Conservation (phyloP, 768 basidiomycete genomes). For the Hygrophoropsis aurantiaca region DNA sequence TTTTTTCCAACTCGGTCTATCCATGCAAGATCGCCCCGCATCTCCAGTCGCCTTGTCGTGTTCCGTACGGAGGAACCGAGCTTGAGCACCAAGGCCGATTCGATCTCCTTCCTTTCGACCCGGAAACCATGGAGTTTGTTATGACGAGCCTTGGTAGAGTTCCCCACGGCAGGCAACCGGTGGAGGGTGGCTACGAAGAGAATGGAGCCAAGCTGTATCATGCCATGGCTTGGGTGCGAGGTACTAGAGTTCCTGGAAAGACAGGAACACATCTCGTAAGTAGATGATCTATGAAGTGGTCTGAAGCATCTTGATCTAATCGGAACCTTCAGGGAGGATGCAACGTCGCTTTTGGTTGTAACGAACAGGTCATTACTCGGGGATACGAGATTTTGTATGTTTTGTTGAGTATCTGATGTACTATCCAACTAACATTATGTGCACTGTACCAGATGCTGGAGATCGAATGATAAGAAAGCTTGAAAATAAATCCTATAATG, state of each 20-base stretch:
- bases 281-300: slow-evolving; percentile 3
- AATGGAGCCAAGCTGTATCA: slow-evolving; percentile 67
- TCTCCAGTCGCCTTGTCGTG: slow-evolving; percentile 50
- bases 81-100: slow-evolving; percentile 62
- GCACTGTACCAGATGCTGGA: slow-evolving; percentile 39
- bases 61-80: slow-evolving; percentile 67
- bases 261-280: slow-evolving; percentile 67
- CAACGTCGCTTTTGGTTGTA: slow-evolving; percentile 38
- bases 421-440: slow-evolving; percentile 4
- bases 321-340: slow-evolving; percentile 35
- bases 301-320: background rate
- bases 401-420: background rate
- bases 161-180: slow-evolving; percentile 54
- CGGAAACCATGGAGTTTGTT: slow-evolving; percentile 74
- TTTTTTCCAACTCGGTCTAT: slow-evolving; percentile 66
- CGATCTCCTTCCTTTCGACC: slow-evolving; percentile 72
- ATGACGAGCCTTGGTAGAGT: slow-evolving; percentile 57
- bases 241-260: slow-evolving; percentile 70
- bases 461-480: too few species aligned
- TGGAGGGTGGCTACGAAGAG: slow-evolving; percentile 79
- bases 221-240: slow-evolving; percentile 52
- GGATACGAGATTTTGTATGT: slow-evolving; percentile 47
- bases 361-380: slow-evolving; percentile 36
- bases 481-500: too few species aligned
- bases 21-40: slow-evolving; percentile 78